Conservation (phyloP, 176 grass and related monocot genomes). For the Avena insularis region DNA sequence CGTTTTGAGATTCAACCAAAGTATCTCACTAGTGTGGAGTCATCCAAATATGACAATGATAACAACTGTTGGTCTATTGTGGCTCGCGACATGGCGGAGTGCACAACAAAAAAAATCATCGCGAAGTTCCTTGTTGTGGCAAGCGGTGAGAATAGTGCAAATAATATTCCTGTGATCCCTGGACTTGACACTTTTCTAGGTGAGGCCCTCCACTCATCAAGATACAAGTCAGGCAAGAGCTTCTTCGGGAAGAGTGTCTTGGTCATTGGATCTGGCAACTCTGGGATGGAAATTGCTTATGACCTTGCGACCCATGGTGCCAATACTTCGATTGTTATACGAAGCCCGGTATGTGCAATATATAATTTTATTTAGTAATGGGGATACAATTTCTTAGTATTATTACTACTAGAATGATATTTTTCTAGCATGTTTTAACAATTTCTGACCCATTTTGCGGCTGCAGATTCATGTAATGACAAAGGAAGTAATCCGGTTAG, state of each 20-base stretch:
- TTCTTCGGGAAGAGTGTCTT: conserved; percentile 44
- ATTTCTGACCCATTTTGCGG: background rate
- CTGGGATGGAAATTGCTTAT: conserved; percentile 63
- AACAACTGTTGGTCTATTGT: background rate
- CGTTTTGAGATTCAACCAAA: background rate
- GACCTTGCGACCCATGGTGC: conserved; percentile 48
- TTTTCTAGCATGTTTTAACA: background rate
- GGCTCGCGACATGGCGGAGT: background rate
- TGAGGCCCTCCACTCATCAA: conserved; percentile 36
- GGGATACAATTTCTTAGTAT: background rate
- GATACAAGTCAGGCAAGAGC: conserved; percentile 22
- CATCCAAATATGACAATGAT: background rate
- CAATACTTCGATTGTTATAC: conserved; percentile 37
- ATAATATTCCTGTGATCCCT: conserved; percentile 19
- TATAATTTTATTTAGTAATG: background rate
- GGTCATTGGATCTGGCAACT: conserved; percentile 58
- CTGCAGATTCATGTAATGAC: conserved; percentile 55
- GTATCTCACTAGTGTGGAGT: background rate
- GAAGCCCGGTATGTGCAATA: conserved; percentile 36
- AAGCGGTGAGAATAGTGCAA: conserved; percentile 45
- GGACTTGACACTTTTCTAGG: conserved; percentile 36
- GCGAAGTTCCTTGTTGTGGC: conserved; percentile 53
- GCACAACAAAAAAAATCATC: background rate
- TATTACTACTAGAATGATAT: background rate
- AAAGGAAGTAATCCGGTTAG: conserved; percentile 52